Evolutionary conservation across 2,329 filamentous ascomycete genomes (phyloP).

Genomic region (Phialocephala subalpina): DNA sequence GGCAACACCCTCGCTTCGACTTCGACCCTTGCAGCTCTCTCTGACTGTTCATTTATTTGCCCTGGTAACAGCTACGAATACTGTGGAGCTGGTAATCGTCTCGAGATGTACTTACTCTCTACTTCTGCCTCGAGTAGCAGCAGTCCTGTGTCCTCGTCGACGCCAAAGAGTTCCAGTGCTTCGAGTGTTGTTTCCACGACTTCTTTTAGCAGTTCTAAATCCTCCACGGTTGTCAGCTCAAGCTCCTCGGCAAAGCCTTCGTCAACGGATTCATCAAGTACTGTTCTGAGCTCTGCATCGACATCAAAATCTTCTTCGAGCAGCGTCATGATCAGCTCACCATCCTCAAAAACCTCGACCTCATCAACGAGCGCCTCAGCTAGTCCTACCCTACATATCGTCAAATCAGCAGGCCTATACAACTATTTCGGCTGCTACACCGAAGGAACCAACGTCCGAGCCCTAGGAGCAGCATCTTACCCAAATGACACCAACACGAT

Average conservation of each 20-base stretch:
- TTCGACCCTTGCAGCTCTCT: conserved; percentile 27
- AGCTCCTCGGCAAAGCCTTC: background rate
- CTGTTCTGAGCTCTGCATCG: conserved; percentile 10
- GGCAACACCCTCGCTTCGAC: conserved; percentile 38
- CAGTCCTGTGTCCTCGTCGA: conserved; percentile 1
- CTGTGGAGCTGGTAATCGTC: conserved; percentile 43
- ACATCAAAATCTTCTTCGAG: conserved; percentile 11
- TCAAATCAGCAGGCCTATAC: conserved; percentile 31
- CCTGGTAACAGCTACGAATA: conserved; percentile 42
- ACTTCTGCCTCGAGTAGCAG: conserved; percentile 23
- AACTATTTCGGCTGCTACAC: conserved; percentile 37
- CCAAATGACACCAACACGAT: conserved; percentile 29
- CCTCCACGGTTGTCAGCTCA: background rate
- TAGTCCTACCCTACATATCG: conserved; percentile 32
- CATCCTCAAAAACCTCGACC: conserved; percentile 19
- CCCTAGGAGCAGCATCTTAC: conserved; percentile 25
- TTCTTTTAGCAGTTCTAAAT: conserved; percentile 7
- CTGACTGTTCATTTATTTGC: conserved; percentile 38
- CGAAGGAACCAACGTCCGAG: conserved; percentile 28
- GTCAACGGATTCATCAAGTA: background rate
- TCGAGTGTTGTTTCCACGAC: background rate
- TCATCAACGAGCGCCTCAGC: conserved; percentile 21
- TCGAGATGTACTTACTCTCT: conserved; percentile 21
- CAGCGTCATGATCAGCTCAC: background rate
- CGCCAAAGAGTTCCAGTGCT: background rate